Conservation (phyloP, 139 green algal genomes). For the Coelastrella sp. region DNA sequence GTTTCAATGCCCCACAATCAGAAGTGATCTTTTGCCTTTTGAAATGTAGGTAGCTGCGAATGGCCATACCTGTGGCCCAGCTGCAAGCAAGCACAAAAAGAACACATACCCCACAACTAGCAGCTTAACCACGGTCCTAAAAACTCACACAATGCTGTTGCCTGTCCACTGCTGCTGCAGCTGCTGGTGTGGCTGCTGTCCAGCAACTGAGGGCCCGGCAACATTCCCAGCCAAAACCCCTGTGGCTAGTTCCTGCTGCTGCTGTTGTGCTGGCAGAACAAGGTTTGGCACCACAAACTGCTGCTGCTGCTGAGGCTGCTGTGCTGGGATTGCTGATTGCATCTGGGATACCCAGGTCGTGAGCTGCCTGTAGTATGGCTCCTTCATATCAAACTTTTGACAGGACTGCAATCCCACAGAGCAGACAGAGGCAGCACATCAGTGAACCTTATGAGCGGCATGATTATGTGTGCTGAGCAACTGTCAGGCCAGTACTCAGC, state of each 20-base stretch:
- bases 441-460: too few species aligned
- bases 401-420: conserved; percentile 37
- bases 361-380: conserved; percentile 90
- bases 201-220: background rate
- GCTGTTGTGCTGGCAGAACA: background rate
- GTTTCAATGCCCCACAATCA: too few species aligned
- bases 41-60: too few species aligned
- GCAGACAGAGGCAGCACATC: background rate
- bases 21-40: too few species aligned
- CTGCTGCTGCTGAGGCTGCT: conserved; percentile 8
- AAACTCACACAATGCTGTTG: background rate
- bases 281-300: background rate
- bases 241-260: conserved; percentile 12
- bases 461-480: too few species aligned
- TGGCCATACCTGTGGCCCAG: too few species aligned
- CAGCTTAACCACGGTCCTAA: background rate
- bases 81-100: background rate
- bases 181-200: background rate
- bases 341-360: conserved; percentile 20
- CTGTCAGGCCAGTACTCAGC: too few species aligned
- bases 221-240: background rate
- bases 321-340: background rate
- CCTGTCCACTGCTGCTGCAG: background rate
- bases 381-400: conserved; percentile 90
- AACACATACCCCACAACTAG: background rate